Percentiles rank a stretch among this genome's conserved stretches.
These are phyloP conservation scores for Elsinoe perseae DNA, from an alignment of 2,329 filamentous ascomycete genomes.

Conservation along the genomic window DNA sequence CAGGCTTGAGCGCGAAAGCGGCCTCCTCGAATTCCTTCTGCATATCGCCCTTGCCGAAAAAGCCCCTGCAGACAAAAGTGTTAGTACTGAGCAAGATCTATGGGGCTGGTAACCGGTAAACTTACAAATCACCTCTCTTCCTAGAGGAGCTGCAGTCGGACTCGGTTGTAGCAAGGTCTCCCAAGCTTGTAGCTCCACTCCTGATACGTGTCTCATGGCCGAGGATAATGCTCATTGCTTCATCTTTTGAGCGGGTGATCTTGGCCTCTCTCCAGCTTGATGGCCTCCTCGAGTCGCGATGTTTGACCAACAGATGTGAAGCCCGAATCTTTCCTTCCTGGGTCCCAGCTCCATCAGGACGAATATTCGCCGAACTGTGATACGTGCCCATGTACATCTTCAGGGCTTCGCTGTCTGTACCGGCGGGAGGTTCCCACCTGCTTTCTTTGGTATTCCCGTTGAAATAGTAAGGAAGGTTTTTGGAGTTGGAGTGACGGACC, in stretches of 20 bases:
- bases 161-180: slow-evolving; percentile 78
- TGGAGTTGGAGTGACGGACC: slow-evolving; percentile 95
- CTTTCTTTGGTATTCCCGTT: slow-evolving; percentile 79
- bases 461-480: slow-evolving; percentile 99
- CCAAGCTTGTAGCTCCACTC: slow-evolving; percentile 59
- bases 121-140: slow-evolving; percentile 81
- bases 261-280: slow-evolving; percentile 88
- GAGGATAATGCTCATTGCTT: slow-evolving; percentile 70
- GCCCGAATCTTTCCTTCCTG: slow-evolving; percentile 79
- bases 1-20: slow-evolving; percentile 79
- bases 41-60: slow-evolving; percentile 93
- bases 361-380: slow-evolving; percentile 55
- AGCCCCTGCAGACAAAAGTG: slow-evolving; percentile 50
- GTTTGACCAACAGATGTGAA: slow-evolving; percentile 90
- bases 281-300: slow-evolving; percentile 76
- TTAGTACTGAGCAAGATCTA: background rate
- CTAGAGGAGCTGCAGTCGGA: slow-evolving; percentile 93
- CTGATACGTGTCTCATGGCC: slow-evolving; percentile 69
- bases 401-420: slow-evolving; percentile 83
- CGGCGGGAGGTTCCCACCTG: slow-evolving; percentile 85
- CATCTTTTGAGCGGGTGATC: slow-evolving; percentile 81
- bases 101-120: slow-evolving; percentile 21
- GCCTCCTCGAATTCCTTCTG: slow-evolving; percentile 98
- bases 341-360: slow-evolving; percentile 26
- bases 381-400: slow-evolving; percentile 89